Conservation (phyloP, 2,329 filamentous ascomycete species). For the Thermoascus crustaceus region DNA sequence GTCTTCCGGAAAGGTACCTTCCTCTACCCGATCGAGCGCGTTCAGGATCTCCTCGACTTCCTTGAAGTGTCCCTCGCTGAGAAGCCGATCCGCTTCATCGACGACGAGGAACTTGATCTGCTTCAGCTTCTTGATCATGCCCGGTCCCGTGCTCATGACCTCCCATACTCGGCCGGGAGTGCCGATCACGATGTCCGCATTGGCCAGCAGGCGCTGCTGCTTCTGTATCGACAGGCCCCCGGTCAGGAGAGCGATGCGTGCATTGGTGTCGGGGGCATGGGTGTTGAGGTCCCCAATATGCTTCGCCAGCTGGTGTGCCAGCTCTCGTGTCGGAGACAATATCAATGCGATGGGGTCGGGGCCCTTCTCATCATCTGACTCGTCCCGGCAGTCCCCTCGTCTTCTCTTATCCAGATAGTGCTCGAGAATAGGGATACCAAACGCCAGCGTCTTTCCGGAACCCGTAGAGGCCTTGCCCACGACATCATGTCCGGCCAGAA, state of each 20-base stretch:
- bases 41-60: conserved; percentile 83
- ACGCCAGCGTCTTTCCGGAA: conserved; percentile 93
- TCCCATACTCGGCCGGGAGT: conserved; percentile 94
- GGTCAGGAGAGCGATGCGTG: conserved; percentile 72
- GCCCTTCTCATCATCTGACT: conserved; percentile 33
- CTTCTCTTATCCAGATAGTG: conserved; percentile 55
- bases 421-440: conserved; percentile 88
- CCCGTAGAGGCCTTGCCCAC: conserved; percentile 95
- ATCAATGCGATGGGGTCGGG: conserved; percentile 63
- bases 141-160: conserved; percentile 67
- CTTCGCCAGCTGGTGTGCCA: conserved; percentile 82
- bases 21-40: conserved; percentile 61
- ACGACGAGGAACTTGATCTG: conserved; percentile 75
- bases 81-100: conserved; percentile 85
- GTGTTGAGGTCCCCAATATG: conserved; percentile 72
- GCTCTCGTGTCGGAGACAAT: conserved; percentile 82
- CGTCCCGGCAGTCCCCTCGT: conserved; percentile 23
- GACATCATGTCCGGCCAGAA: conserved; percentile 76
- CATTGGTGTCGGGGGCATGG: conserved; percentile 52
- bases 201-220: conserved; percentile 74
- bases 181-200: conserved; percentile 85
- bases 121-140: conserved; percentile 62
- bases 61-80: conserved; percentile 92
- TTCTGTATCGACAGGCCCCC: conserved; percentile 92
- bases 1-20: conserved; percentile 23